Evolutionary conservation across 371 early-diverging fungal species (phyloP).

Genomic region (Parasitella parasitica): DNA sequence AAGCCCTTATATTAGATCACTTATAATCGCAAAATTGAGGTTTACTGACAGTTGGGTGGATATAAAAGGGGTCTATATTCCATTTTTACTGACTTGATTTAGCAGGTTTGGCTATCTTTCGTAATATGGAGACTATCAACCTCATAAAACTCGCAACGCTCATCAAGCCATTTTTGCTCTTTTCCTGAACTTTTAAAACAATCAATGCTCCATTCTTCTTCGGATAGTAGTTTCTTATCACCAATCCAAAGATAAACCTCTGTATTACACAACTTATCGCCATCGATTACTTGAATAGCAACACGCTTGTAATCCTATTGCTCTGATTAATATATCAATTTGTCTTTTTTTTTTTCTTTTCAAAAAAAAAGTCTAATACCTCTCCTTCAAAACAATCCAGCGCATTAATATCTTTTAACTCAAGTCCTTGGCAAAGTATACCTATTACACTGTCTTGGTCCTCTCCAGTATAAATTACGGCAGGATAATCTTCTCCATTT

Average conservation of each 20-base stretch:
- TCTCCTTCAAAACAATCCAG: slow-evolving; percentile 47
- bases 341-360: neutral
- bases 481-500: slow-evolving; percentile 39
- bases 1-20: too few relatives aligned
- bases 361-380: slow-evolving; percentile 9
- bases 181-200: slow-evolving; percentile 9
- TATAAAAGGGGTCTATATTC: too few relatives aligned
- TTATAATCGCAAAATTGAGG: too few relatives aligned
- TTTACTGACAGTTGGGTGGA: too few relatives aligned
- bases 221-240: slow-evolving; percentile 20
- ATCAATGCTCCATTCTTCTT: slow-evolving; percentile 34
- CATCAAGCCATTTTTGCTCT: slow-evolving; percentile 30
- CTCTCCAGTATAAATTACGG: slow-evolving; percentile 25
- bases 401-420: slow-evolving; percentile 21
- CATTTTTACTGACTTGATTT: too few relatives aligned
- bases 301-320: slow-evolving; percentile 37
- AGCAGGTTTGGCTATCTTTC: neutral
- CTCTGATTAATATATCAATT: neutral
- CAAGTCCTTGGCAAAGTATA: slow-evolving; percentile 31
- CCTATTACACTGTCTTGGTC: slow-evolving; percentile 28
- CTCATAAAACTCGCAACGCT: slow-evolving; percentile 23
- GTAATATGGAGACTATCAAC: slow-evolving; percentile 5
- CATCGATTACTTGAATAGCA: slow-evolving; percentile 15
- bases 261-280: neutral
- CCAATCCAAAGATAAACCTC: slow-evolving; percentile 43